Base-by-base conservation (phyloP, 805 yeast species). In the Debaryomyces prosopidis region DNA sequence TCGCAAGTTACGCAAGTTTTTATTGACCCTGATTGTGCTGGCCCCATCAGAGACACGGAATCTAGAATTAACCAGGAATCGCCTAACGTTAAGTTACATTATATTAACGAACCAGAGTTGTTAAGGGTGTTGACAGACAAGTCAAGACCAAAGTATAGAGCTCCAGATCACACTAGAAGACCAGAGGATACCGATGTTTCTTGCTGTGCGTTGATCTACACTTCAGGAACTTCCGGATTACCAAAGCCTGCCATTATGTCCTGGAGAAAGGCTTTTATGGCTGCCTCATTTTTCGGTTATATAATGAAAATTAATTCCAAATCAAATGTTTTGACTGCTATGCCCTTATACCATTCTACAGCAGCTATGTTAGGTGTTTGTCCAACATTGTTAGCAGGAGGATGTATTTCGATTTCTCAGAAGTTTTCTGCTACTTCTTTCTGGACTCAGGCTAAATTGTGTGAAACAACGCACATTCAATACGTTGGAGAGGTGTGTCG, bases 401-500 rank as follows among this genome's bases (percentile, higher is more conserved):
- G 86, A 0, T 80, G 90, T 51, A 80, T 86, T 39, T 87, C 94
- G 0, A 63, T 92, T 18, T 83, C 92, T 20, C 84, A 83, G 51
- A 88, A 87, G 63, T 91, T 92, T 63, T 87, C 96, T 1, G 84
- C 92, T 5, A 75, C 85, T 3, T 80, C 87, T 3, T 89, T 88
- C 65, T 91, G 98, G 97, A 84, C 90, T 14, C 96, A 92, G 65
- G 91, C 86, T 2, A 82, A 76, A 52, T 59, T 87, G 30, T 65
- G 84, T 11, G 65, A 73, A 2, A 87, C 97, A 3, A 87, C 96
- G 3, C 88, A 87, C 50, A 78, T 89, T 44, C 97, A 91, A 66
- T 91, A 91, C 57, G 98, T 91, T 14, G 98, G 98, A 14, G 98
- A 91, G 65, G 90, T 89, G 27, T 89, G 97, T 64, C 79, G 98